These are phyloP conservation scores for Lepidium africanum DNA, from an alignment of 345 rosid species.

Conservation along the genomic window DNA sequence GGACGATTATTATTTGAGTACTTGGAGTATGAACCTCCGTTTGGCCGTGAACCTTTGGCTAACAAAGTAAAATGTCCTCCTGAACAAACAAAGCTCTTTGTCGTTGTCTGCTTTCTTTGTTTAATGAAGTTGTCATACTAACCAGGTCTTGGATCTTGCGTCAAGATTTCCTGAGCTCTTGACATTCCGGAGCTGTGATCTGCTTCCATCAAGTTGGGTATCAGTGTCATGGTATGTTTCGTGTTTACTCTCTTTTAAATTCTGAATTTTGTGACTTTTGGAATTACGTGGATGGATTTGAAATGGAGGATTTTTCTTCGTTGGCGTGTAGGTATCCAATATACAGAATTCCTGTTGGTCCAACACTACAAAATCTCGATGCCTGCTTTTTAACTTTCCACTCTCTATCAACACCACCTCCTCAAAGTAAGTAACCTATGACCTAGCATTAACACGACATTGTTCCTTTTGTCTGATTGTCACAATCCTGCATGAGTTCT, in stretches of 20 bases:
- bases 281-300: neutral
- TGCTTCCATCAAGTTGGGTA: constrained; percentile 80
- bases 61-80: constrained; percentile 44
- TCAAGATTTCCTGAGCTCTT: constrained; percentile 63
- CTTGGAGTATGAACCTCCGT: constrained; percentile 72
- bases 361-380: constrained; percentile 80
- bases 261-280: neutral
- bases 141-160: constrained; percentile 67
- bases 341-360: constrained; percentile 80
- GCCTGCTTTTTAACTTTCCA: constrained; percentile 89
- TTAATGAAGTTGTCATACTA: neutral
- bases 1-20: constrained; percentile 60
- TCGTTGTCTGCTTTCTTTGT: neutral
- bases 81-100: neutral
- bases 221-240: constrained; percentile 83
- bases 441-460: neutral
- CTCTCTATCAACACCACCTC: constrained; percentile 43
- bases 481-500: neutral
- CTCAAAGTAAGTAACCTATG: constrained; percentile 33
- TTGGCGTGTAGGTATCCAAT: constrained; percentile 59
- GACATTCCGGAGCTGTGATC: constrained; percentile 75
- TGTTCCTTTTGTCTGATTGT: neutral
- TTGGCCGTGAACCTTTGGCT: constrained; percentile 73
- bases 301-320: neutral
- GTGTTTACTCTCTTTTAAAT: neutral